These are phyloP conservation scores for Fagus crenata DNA, from an alignment of 306 rosid species.

Conservation along the genomic window DNA sequence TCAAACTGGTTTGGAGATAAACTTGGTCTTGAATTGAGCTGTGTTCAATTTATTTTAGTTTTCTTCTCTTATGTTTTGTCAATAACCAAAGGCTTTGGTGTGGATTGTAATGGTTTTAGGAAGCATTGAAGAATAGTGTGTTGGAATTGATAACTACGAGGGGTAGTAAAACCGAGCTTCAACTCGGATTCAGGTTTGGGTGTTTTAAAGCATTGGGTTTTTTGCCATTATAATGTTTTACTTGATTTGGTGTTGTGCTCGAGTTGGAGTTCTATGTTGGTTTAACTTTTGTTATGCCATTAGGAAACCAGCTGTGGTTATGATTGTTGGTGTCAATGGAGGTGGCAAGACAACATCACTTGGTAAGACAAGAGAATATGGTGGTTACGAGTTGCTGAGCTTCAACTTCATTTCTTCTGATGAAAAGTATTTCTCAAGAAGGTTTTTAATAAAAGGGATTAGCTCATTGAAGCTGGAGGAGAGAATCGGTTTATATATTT, in stretches of 20 bases:
- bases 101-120: constrained; percentile 55
- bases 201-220: constrained; percentile 4
- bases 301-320: constrained; percentile 93
- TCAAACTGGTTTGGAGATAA: no score
- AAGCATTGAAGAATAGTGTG: constrained; percentile 62
- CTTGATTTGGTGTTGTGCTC: constrained; percentile 6
- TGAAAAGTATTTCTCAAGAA: neutral
- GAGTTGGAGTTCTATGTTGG: constrained; percentile 27
- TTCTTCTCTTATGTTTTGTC: neutral
- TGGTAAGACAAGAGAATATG: constrained; percentile 56
- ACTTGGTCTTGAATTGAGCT: no score
- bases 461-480: neutral
- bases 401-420: neutral
- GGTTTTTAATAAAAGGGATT: neutral
- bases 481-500: neutral
- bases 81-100: constrained; percentile 21
- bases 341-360: constrained; percentile 99
- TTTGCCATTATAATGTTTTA: neutral
- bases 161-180: constrained; percentile 57
- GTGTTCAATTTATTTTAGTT: neutral
- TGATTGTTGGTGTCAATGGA: constrained; percentile 94
- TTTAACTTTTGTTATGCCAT: constrained; percentile 24
- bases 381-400: constrained; percentile 6
- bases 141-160: constrained; percentile 42
- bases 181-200: constrained; percentile 52